A percentile compares a stretch with the other conserved stretches of the same genome.
Conservation (phyloP, 805 yeast species). For the Huiozyma naganishii region DNA sequence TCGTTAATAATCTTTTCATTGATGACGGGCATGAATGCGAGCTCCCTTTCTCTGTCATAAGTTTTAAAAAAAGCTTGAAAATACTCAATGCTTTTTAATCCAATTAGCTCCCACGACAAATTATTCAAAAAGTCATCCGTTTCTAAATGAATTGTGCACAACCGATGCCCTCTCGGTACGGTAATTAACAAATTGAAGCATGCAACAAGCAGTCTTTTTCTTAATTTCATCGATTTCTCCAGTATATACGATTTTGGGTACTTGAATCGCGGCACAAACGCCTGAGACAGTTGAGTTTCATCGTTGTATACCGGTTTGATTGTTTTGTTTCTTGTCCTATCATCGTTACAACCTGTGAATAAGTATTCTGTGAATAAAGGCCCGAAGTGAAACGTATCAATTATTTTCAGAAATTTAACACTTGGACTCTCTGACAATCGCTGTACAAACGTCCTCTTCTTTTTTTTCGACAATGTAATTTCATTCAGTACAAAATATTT, state of each 20-base stretch:
- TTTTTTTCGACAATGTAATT: conserved; percentile 1
- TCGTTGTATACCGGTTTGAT: conserved; percentile 14
- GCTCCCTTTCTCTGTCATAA: conserved; percentile 7
- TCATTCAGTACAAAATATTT: conserved; percentile 17
- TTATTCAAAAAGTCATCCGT: conserved; percentile 8
- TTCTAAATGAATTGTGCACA: conserved; percentile 8
- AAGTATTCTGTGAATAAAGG: conserved; percentile 12
- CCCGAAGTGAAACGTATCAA: conserved; percentile 10
- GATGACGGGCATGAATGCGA: conserved; percentile 15
- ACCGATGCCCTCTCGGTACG: conserved; percentile 12
- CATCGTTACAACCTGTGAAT: conserved; percentile 10
- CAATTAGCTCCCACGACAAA: conserved; percentile 8
- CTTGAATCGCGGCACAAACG: conserved; percentile 9
- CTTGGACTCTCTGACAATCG: conserved; percentile 14
- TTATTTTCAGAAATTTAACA: conserved; percentile 8
- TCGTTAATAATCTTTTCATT: conserved; percentile 16
- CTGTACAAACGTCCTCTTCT: conserved; percentile 5
- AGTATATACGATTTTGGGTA: conserved; percentile 9
- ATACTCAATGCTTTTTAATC: conserved; percentile 10
- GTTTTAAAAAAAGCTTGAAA: conserved; percentile 15
- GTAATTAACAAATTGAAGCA: conserved; percentile 11
- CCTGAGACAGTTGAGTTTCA: conserved; percentile 9
- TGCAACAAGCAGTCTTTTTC: conserved; percentile 12
- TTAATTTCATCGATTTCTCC: conserved; percentile 12
- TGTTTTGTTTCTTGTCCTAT: background rate